These are phyloP conservation scores for Samsoniella hepiali DNA, from an alignment of 2,329 filamentous ascomycete species.

Conservation along the genomic window DNA sequence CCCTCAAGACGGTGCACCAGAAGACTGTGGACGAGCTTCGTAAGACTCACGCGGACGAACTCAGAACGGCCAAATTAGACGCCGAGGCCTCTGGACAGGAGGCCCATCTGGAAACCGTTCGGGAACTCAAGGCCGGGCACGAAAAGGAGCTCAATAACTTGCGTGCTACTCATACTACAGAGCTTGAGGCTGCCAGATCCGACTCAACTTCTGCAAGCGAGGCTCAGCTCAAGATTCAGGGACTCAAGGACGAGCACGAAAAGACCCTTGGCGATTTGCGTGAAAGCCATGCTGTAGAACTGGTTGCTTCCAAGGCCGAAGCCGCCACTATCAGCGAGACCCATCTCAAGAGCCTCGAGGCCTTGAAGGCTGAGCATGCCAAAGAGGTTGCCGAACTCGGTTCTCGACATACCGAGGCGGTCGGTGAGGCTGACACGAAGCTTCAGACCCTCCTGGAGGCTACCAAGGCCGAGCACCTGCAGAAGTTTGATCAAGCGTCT, in stretches of 20 bases:
- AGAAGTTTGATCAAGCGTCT: slow-evolving; percentile 16
- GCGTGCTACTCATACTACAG: slow-evolving; percentile 38
- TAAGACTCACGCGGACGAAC: slow-evolving; percentile 36
- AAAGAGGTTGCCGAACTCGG: slow-evolving; percentile 28
- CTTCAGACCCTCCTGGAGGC: slow-evolving; percentile 20
- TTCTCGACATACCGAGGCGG: slow-evolving; percentile 45
- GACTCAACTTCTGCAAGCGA: slow-evolving; percentile 9
- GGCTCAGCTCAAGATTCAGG: background rate
- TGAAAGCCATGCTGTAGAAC: slow-evolving; percentile 37
- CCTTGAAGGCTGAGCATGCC: slow-evolving; percentile 6
- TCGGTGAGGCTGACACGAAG: slow-evolving; percentile 40
- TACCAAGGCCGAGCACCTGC: slow-evolving; percentile 40
- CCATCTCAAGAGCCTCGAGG: background rate
- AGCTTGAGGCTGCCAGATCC: slow-evolving; percentile 42
- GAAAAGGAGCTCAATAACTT: slow-evolving; percentile 46
- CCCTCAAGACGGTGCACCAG: slow-evolving; percentile 53
- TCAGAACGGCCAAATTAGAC: slow-evolving; percentile 44
- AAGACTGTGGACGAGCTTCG: slow-evolving; percentile 46
- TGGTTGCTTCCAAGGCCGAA: slow-evolving; percentile 41
- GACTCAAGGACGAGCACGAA: slow-evolving; percentile 46
- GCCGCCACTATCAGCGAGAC: background rate
- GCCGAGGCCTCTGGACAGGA: background rate
- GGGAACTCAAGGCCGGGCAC: slow-evolving; percentile 44
- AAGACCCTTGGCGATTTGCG: slow-evolving; percentile 46
- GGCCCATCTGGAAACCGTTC: background rate